Percentiles rank a stretch among this genome's conserved stretches.
Conservation (phyloP, 495 filamentous ascomycete genomes). For the Aspergillus olivimuriae region DNA sequence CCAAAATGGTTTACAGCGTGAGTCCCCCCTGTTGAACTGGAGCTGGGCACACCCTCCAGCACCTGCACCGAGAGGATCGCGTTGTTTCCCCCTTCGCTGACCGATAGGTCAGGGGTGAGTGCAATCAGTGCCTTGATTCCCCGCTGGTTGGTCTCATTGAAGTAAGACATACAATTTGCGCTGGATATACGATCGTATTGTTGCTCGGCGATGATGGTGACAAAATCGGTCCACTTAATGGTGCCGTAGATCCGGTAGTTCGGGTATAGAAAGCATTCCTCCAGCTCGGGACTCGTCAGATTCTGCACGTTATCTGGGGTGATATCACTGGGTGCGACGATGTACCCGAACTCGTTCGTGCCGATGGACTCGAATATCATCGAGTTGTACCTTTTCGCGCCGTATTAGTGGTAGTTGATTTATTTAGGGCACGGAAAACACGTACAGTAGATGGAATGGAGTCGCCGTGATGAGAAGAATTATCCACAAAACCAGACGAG, state of each 20-base stretch:
- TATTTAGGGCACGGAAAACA: neutral
- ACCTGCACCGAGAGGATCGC: neutral
- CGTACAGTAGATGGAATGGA: constrained; percentile 6
- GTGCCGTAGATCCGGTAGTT: neutral
- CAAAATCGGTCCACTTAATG: neutral
- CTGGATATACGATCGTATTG: neutral
- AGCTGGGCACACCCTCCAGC: neutral
- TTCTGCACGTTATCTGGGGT: neutral
- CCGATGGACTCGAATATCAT: neutral
- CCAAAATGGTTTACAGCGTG: neutral
- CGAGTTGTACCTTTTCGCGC: neutral
- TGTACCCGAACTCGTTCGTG: neutral
- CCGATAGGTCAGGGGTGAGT: neutral
- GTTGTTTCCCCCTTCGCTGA: neutral
- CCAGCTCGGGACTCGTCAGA: neutral
- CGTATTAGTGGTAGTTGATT: neutral
- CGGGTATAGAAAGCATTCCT: neutral
- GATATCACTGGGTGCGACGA: neutral
- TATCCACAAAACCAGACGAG: constrained; percentile 1
- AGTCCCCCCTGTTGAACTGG: neutral
- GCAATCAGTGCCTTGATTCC: neutral
- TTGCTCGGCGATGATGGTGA: neutral
- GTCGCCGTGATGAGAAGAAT: constrained; percentile 1
- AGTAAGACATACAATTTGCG: neutral
- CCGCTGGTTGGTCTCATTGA: neutral